Conservation (phyloP, 2,329 filamentous ascomycete genomes). For the Aspergillus tamarii region DNA sequence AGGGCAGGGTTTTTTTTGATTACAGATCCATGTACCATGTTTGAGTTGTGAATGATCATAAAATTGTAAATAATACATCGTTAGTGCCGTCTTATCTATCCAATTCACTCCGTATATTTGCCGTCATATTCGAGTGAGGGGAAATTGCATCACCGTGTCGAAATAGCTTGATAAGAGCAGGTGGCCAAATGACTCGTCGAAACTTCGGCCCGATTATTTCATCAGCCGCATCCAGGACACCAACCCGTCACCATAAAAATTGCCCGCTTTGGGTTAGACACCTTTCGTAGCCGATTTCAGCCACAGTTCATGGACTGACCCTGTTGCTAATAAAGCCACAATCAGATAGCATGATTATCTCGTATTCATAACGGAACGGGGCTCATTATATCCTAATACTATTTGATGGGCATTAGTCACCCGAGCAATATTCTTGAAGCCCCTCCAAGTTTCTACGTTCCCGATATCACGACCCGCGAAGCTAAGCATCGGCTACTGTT, state of each 20-base stretch:
- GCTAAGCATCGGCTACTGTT: slow-evolving; percentile 3
- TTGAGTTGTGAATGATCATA: neutral
- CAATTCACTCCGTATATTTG: no score
- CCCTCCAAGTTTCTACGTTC: neutral
- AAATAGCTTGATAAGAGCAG: neutral
- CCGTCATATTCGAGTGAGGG: neutral
- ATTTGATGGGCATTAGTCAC: neutral
- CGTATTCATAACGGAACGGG: neutral
- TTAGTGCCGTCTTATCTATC: neutral
- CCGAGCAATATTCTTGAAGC: neutral
- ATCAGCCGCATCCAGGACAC: neutral
- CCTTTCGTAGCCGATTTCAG: neutral
- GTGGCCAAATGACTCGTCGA: neutral
- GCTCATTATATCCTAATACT: neutral
- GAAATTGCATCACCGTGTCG: neutral
- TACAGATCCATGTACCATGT: neutral
- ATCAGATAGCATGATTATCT: neutral
- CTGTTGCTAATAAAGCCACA: neutral
- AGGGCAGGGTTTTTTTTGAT: neutral
- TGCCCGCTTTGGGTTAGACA: neutral
- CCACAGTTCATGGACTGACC: neutral
- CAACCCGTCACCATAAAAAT: neutral
- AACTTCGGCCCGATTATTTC: neutral
- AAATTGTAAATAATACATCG: neutral
- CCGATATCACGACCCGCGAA: neutral